Conservation (phyloP, 1,284 basidiomycete genomes). For the Ganoderma boninense region DNA sequence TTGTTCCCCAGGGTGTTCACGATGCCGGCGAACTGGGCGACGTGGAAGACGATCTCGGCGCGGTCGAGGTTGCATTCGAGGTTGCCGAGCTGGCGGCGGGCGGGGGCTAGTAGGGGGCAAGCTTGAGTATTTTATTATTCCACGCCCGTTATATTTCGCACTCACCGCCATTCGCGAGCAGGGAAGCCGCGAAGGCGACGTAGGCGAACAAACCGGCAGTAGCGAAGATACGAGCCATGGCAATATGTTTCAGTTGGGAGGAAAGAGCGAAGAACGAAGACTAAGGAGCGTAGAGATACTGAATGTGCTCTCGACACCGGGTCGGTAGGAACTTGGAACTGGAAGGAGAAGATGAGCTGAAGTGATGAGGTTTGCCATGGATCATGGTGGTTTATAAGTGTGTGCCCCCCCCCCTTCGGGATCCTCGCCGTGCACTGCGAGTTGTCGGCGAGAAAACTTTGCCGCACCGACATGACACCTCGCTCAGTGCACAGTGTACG, state of each 20-base stretch:
- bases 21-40: slow-evolving; percentile 27
- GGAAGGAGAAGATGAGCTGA: background rate
- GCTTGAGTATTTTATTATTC: background rate
- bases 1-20: slow-evolving; percentile 20
- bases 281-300: background rate
- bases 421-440: background rate
- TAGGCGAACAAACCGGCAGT: slow-evolving; percentile 12
- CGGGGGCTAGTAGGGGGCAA: slow-evolving; percentile 15
- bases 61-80: slow-evolving; percentile 39
- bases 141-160: background rate
- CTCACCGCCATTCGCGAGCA: slow-evolving; percentile 8
- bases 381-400: background rate
- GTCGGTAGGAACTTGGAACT: background rate
- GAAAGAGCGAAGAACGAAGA: background rate
- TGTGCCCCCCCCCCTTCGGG: no score
- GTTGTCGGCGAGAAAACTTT: no score
- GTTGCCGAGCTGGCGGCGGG: slow-evolving; percentile 34
- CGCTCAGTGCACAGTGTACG: no score
- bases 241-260: background rate
- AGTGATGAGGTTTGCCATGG: background rate
- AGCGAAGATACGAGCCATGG: slow-evolving; percentile 17
- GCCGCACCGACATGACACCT: background rate
- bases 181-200: background rate
- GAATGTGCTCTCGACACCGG: slow-evolving; percentile 4
- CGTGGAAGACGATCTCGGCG: slow-evolving; percentile 32